Percentiles rank a stretch among this genome's conserved stretches.
These are phyloP conservation scores for Colletotrichum sublineola DNA, from an alignment of 2,329 filamentous ascomycete genomes.

Conservation along the genomic window DNA sequence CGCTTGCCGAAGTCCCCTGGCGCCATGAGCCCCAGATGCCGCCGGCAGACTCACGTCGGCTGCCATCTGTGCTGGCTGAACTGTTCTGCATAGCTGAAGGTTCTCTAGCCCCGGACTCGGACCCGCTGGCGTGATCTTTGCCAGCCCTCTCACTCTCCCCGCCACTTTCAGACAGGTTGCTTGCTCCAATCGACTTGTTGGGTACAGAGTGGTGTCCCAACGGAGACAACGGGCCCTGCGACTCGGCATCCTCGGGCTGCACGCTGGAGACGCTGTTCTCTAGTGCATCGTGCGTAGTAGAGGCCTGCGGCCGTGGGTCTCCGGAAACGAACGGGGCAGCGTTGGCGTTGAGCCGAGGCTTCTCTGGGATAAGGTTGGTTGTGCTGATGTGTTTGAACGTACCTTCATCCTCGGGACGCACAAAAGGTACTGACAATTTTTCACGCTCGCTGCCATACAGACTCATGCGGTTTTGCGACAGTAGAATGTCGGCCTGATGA, in stretches of 20 bases:
- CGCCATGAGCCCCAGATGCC: constrained; percentile 82
- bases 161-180: constrained; percentile 59
- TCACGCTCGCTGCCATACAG: constrained; percentile 89
- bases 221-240: constrained; percentile 52
- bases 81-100: constrained; percentile 12
- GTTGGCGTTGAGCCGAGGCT: constrained; percentile 70
- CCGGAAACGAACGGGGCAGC: constrained; percentile 58
- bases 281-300: constrained; percentile 40
- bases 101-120: constrained; percentile 35
- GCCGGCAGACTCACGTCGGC: constrained; percentile 62
- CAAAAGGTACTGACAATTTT: constrained; percentile 90
- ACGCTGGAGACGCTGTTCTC: constrained; percentile 45
- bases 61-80: constrained; percentile 36
- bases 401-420: constrained; percentile 88
- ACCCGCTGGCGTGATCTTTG: constrained; percentile 42
- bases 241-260: constrained; percentile 48
- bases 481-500: constrained; percentile 90
- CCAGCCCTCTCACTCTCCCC: constrained; percentile 58
- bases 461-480: constrained; percentile 91
- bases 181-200: constrained; percentile 52
- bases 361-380: constrained; percentile 66
- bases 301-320: constrained; percentile 49
- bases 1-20: constrained; percentile 63
- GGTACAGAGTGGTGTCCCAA: constrained; percentile 52
- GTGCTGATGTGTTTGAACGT: constrained; percentile 84